phyloP scores from a whole-genome alignment of 208 protist genomes.

The Acanthamoeba sp. region DNA sequence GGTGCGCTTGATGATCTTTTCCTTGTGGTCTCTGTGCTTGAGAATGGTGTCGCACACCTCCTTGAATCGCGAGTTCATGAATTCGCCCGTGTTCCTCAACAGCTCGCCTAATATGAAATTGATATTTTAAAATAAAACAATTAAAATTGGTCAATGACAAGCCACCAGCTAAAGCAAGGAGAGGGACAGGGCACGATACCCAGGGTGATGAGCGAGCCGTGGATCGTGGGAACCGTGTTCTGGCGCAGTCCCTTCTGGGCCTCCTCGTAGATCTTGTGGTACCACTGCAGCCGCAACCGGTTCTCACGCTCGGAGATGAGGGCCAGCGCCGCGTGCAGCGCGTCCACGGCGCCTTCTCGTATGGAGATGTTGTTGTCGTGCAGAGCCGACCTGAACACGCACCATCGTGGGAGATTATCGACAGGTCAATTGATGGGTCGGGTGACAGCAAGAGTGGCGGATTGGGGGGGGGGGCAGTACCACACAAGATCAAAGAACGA shows the following conservation, averaged over 20 bases:
- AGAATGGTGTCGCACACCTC: constrained; percentile 86
- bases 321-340: constrained; percentile 86
- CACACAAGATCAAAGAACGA: constrained; percentile 90
- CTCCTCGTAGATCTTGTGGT: constrained; percentile 89
- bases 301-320: constrained; percentile 88
- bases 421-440: too few species aligned
- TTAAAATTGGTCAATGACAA: too few species aligned
- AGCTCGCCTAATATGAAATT: constrained; percentile 78
- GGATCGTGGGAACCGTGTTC: constrained; percentile 82
- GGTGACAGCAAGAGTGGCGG: too few species aligned
- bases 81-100: constrained; percentile 81
- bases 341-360: constrained; percentile 71
- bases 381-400: constrained; percentile 77
- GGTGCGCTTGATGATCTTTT: constrained; percentile 84
- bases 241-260: constrained; percentile 81
- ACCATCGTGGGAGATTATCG: neutral
- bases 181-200: constrained; percentile 38
- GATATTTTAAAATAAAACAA: too few species aligned
- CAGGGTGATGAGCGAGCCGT: constrained; percentile 87
- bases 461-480: neutral
- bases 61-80: constrained; percentile 80
- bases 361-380: constrained; percentile 83
- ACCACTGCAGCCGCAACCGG: constrained; percentile 87
- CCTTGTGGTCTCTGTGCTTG: constrained; percentile 81
- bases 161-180: neutral